phyloP scores from a whole-genome alignment of 176 grass and related monocot species.

The Pontederia paniculata region DNA sequence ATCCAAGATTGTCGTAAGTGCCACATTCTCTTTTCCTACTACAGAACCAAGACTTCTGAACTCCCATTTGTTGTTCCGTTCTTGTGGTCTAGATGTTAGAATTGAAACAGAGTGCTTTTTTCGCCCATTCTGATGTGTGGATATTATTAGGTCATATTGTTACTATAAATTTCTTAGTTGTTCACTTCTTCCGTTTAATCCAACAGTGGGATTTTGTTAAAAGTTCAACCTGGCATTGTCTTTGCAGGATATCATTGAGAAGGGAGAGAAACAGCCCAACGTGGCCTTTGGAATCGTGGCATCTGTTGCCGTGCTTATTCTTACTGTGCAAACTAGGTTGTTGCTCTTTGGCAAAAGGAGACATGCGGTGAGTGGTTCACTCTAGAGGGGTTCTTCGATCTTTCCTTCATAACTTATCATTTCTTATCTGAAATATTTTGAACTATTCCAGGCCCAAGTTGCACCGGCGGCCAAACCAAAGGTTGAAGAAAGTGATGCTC shows the following conservation, averaged over 20 bases:
- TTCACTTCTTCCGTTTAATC: no score
- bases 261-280: constrained; percentile 90
- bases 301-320: constrained; percentile 40
- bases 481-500: constrained; percentile 16
- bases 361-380: constrained; percentile 34
- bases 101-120: no score
- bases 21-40: neutral
- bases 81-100: no score
- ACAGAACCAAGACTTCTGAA: no score
- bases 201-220: no score
- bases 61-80: no score
- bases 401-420: neutral
- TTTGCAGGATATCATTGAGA: constrained; percentile 72
- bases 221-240: neutral
- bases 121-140: no score
- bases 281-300: constrained; percentile 60
- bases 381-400: neutral
- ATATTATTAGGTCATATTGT: no score
- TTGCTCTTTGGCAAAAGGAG: constrained; percentile 64
- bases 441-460: constrained; percentile 17
- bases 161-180: no score
- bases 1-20: constrained; percentile 80
- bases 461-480: constrained; percentile 14
- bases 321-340: constrained; percentile 43
- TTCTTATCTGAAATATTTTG: neutral